Percentiles rank a stretch among this genome's conserved stretches.
Evolutionary conservation across 169 alveolate species (phyloP).

Genomic region (Eimeria praecox): DNA sequence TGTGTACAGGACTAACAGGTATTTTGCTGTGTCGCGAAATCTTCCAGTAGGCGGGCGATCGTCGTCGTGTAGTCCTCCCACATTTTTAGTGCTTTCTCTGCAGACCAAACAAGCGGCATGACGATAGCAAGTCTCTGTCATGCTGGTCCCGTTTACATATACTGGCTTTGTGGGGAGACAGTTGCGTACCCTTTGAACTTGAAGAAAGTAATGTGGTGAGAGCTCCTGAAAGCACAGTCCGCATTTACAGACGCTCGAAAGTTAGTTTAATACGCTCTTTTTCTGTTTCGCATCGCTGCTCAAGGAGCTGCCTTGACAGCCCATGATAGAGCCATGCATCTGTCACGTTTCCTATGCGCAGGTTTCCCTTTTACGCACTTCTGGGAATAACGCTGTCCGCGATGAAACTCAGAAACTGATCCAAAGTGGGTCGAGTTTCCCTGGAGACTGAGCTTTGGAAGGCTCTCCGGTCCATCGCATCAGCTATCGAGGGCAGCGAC

Average conservation of each 20-base stretch:
- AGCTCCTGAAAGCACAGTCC: slow-evolving; percentile 24
- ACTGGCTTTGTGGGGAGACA: not conserved
- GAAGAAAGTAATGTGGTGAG: slow-evolving; percentile 26
- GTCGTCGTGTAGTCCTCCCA: slow-evolving; percentile 72
- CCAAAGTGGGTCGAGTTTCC: not conserved
- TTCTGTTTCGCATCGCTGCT: not conserved
- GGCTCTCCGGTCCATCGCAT: not conserved
- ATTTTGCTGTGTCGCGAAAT: slow-evolving; percentile 44
- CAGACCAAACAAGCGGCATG: not conserved
- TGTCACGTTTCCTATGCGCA: not conserved
- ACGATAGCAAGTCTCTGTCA: not conserved
- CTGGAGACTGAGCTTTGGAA: not conserved
- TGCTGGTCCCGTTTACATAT: not conserved
- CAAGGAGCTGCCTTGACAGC: not conserved
- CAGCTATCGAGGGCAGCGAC: slow-evolving; percentile 54
- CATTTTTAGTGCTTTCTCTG: slow-evolving; percentile 53
- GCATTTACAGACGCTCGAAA: not conserved
- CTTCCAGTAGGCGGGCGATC: slow-evolving; percentile 43
- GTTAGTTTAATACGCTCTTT: not conserved
- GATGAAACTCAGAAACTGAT: slow-evolving; percentile 19
- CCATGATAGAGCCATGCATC: not conserved
- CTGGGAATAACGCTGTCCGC: slow-evolving; percentile 44
- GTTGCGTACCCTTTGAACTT: slow-evolving; percentile 21
- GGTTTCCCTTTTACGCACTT: slow-evolving; percentile 4
- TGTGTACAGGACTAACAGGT: slow-evolving; percentile 15